Conservation (phyloP, 192 early-diverging fungal genomes). For the Coemansia sp. region DNA sequence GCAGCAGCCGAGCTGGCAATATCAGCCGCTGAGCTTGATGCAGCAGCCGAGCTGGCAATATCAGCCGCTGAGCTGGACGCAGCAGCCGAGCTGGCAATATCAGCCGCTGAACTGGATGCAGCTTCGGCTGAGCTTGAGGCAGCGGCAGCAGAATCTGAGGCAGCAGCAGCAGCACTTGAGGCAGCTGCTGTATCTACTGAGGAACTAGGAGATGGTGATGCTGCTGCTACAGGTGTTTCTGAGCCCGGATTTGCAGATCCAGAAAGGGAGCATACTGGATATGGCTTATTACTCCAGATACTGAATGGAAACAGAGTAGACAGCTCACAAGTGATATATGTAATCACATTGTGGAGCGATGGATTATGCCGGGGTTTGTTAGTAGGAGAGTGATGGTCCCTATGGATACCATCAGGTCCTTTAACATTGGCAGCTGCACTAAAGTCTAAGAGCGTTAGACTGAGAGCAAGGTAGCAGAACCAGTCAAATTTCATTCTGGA, state of each 20-base stretch:
- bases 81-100: background rate
- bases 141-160: background rate
- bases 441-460: conserved; percentile 19
- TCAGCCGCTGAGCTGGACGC: background rate
- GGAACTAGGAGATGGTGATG: background rate
- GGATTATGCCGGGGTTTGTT: background rate
- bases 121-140: background rate
- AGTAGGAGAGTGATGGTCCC: background rate
- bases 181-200: background rate
- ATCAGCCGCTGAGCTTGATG: background rate
- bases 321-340: conserved; percentile 19
- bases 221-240: background rate
- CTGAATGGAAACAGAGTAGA: conserved; percentile 9
- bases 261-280: background rate
- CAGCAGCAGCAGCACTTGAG: background rate
- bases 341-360: conserved; percentile 13
- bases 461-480: conserved; percentile 13
- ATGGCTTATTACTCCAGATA: background rate
- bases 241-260: background rate
- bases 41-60: background rate
- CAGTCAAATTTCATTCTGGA: conserved; percentile 25
- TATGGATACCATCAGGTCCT: background rate
- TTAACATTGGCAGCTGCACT: conserved; percentile 3
- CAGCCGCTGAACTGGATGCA: background rate
- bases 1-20: background rate